phyloP scores from a whole-genome alignment of 352 stramenopile species.

The Phytophthora pluvialis region DNA sequence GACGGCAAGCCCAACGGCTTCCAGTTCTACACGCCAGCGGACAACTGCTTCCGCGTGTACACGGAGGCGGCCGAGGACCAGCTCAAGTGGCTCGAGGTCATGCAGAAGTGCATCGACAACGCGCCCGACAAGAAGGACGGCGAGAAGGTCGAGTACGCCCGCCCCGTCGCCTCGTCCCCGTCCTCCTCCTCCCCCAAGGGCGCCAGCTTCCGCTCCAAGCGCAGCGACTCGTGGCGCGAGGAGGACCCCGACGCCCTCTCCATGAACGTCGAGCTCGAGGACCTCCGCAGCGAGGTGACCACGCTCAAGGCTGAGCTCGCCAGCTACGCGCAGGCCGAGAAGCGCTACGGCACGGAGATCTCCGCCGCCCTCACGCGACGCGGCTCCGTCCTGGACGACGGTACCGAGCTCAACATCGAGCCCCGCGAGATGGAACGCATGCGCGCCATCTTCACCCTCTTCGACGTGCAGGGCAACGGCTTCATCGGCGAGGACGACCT shows the following conservation, averaged over 20 bases:
- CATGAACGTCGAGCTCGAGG: conserved; percentile 74
- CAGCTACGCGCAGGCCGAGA: conserved; percentile 82
- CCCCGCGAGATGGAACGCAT: conserved; percentile 87
- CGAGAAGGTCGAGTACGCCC: conserved; percentile 66
- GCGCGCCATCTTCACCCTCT: conserved; percentile 85
- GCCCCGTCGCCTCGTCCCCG: conserved; percentile 72
- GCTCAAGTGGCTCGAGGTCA: conserved; percentile 65
- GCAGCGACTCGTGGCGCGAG: conserved; percentile 81
- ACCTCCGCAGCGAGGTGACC: conserved; percentile 74
- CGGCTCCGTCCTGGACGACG: conserved; percentile 77
- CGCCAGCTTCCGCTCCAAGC: conserved; percentile 49
- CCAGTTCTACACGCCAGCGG: conserved; percentile 87
- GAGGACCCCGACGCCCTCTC: conserved; percentile 73
- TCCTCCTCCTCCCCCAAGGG: conserved; percentile 55
- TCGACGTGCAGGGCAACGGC: conserved; percentile 81
- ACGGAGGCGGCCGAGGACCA: conserved; percentile 77
- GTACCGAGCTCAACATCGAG: conserved; percentile 81
- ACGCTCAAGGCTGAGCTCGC: conserved; percentile 76
- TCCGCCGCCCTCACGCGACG: conserved; percentile 56
- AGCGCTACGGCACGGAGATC: conserved; percentile 73
- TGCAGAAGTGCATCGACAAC: conserved; percentile 76
- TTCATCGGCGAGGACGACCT: conserved; percentile 83
- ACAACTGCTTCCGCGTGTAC: conserved; percentile 89
- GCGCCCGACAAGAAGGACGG: conserved; percentile 73
- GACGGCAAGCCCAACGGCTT: conserved; percentile 88